Conservation (phyloP, 129 eudicot species). For the Flaveria sonorensis region DNA sequence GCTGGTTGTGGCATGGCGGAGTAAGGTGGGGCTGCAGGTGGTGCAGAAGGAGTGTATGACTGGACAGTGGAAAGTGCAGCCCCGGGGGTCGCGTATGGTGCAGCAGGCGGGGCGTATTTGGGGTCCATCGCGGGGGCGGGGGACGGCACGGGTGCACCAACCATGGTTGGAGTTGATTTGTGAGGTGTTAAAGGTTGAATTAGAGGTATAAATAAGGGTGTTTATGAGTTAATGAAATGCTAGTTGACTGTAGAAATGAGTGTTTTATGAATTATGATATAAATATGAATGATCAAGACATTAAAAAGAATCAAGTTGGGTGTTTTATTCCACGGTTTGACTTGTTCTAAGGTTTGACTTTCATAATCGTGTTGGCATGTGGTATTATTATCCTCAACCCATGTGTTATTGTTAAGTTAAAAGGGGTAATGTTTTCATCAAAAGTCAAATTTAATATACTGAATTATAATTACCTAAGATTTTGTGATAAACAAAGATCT, state of each 20-base stretch:
- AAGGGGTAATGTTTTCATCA: not conserved
- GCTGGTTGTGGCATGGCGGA: constrained; percentile 34
- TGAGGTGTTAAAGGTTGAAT: constrained; percentile 11
- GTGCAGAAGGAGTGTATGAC: constrained; percentile 35
- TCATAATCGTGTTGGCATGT: constrained; percentile 20
- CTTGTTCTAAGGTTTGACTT: constrained; percentile 40
- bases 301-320: constrained; percentile 30
- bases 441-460: no score
- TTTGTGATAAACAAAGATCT: no score
- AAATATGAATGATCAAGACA: constrained; percentile 16
- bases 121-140: constrained; percentile 20
- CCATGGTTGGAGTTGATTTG: constrained; percentile 28
- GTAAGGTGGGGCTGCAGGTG: constrained; percentile 31
- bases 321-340: constrained; percentile 29
- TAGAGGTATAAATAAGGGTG: constrained; percentile 25
- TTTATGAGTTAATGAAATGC: not conserved
- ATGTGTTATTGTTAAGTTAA: not conserved
- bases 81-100: constrained; percentile 33
- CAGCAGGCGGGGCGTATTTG: constrained; percentile 34
- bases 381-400: not conserved
- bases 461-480: no score
- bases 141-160: constrained; percentile 37
- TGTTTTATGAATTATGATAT: not conserved
- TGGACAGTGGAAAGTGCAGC: constrained; percentile 45
- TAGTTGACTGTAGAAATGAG: no score